Evolutionary conservation across 306 rosid species (phyloP).

Genomic region (Urtica urens): DNA sequence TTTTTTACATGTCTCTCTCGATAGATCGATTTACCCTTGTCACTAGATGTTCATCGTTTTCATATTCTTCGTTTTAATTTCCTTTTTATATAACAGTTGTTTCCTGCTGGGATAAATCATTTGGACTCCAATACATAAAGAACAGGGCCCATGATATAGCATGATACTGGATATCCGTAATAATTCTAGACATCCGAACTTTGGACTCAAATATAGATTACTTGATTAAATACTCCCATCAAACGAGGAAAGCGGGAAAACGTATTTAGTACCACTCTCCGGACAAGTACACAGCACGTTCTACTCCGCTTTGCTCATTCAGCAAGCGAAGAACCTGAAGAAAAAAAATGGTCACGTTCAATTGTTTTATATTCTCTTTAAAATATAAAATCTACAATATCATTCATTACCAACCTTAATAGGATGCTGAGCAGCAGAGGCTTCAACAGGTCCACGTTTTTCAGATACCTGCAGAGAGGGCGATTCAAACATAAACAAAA

Average conservation of each 20-base stretch:
- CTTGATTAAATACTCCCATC: no score
- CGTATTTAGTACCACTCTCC: constrained; percentile 69
- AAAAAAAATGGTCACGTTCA: constrained; percentile 22
- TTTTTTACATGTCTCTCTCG: no score
- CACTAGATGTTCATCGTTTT: no score
- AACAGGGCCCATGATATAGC: no score
- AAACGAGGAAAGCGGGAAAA: no score
- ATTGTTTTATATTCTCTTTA: no score
- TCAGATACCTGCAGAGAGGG: constrained; percentile 52
- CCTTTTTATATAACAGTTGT: no score
- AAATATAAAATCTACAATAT: constrained; percentile 8
- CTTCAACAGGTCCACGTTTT: constrained; percentile 32
- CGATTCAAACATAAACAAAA: background rate
- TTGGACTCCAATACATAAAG: no score
- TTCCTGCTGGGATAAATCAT: no score
- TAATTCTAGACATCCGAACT: background rate
- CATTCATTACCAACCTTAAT: constrained; percentile 54
- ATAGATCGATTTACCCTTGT: no score
- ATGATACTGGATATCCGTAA: background rate
- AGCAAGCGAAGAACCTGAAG: constrained; percentile 80
- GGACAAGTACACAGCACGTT: constrained; percentile 44
- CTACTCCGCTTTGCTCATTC: constrained; percentile 70
- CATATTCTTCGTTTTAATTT: no score
- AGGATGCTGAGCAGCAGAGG: constrained; percentile 34
- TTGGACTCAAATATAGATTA: no score